Conservation (phyloP, 2,329 filamentous ascomycete species). For the Helotiales sp. region DNA sequence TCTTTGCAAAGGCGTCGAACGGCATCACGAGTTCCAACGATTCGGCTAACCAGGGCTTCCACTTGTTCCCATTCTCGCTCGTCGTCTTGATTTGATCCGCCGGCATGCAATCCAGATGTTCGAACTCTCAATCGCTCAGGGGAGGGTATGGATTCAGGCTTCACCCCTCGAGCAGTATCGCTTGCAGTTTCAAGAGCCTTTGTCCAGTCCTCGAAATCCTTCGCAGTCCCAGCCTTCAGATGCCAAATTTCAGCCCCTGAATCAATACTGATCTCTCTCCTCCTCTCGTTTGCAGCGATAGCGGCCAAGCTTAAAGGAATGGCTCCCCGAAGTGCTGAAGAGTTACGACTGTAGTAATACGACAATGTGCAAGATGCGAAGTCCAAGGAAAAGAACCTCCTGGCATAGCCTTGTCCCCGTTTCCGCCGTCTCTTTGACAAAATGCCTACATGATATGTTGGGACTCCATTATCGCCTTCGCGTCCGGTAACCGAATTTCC, state of each 20-base stretch:
- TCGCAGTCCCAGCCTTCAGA: constrained; percentile 78
- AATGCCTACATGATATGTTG: constrained; percentile 79
- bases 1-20: constrained; percentile 85
- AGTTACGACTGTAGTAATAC: constrained; percentile 94
- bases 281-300: constrained; percentile 85
- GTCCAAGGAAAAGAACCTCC: constrained; percentile 94
- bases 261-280: constrained; percentile 92
- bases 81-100: constrained; percentile 55
- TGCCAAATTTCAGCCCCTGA: constrained; percentile 98
- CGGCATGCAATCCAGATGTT: constrained; percentile 35
- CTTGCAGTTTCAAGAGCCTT: constrained; percentile 83
- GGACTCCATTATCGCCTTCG: constrained; percentile 50
- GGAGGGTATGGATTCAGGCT: constrained; percentile 42
- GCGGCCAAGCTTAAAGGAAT: constrained; percentile 91
- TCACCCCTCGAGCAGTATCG: constrained; percentile 62
- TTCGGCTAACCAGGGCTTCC: constrained; percentile 81
- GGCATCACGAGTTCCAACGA: constrained; percentile 87
- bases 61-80: constrained; percentile 87
- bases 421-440: constrained; percentile 91
- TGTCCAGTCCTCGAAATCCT: constrained; percentile 89
- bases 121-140: constrained; percentile 44
- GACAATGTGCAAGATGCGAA: constrained; percentile 93
- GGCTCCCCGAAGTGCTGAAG: constrained; percentile 87
- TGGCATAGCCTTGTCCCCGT: constrained; percentile 90
- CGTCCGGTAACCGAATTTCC: constrained; percentile 57